Base-by-base conservation (phyloP, 306 rosid genomes). In the Senna tora region DNA sequence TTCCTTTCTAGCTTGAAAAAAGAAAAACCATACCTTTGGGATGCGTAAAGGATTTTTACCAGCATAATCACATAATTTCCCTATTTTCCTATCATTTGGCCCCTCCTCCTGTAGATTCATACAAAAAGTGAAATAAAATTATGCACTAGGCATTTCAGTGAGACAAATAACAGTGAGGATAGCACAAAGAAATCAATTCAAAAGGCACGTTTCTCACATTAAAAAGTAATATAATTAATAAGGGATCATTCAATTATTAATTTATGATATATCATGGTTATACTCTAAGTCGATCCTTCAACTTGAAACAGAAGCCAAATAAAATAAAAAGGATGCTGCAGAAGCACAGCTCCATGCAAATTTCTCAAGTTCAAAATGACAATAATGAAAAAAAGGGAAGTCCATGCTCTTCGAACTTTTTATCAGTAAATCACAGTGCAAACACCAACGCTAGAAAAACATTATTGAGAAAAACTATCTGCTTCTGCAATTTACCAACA, bases 31-130 rank as follows among this genome's bases (percentile, higher is more conserved):
- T 81, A 95, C 99, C 96, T 77, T 95, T 13, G 99, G 99, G 17
- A 95, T 89, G 71, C 99, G 97, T 80, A 91, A 75, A 50, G 99
- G 97, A 80, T 95, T 95, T 89, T 76, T 95, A 42, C 90, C 80
- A 11, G 93, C 96, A 72, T 95, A 95, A 74, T 95, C 97, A 55
- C 99, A 91, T 47, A 95, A 80, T 52, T 91, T 95, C 66, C 96
- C 97, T 61, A 95, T 91, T 83, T 86, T 84, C 73, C 97, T 86
- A 68, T 95, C 99, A 84, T 89, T 91, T 43, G 93, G 85, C 61
- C 86, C 96, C 52, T 95, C 97, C 75, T 89, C 99, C 99, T 94
- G 81, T 72, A 72, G 81, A 49, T 20, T 58, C 78, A 69, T 32
- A 52, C 45, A 51, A 63, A 65, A 65, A 78, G 57, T 67, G 17